phyloP scores from a whole-genome alignment of 1,284 basidiomycete species.

The Leccinum insolens region DNA sequence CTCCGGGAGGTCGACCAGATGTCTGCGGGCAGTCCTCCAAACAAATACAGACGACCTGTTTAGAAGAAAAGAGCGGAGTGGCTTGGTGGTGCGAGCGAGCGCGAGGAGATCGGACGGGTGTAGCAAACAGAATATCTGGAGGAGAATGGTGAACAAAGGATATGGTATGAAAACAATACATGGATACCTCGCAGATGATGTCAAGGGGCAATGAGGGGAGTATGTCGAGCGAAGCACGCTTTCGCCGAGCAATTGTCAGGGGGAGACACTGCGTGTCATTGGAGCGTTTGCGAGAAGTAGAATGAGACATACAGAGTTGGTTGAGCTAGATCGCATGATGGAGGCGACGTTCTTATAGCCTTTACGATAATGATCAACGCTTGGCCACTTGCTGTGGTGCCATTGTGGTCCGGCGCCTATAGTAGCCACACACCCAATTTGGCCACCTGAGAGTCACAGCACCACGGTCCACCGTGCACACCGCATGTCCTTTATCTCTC shows the following conservation, averaged over 20 bases:
- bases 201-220: conserved; percentile 31
- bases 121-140: conserved; percentile 33
- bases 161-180: not conserved
- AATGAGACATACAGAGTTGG: conserved; percentile 15
- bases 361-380: not conserved
- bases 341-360: conserved; percentile 9
- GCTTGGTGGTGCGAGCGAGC: conserved; percentile 33
- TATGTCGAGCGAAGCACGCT: conserved; percentile 25
- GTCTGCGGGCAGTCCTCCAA: conserved; percentile 33
- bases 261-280: not conserved
- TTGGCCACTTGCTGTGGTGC: conserved; percentile 1
- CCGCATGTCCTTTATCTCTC: conserved; percentile 47
- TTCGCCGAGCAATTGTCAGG: conserved; percentile 8
- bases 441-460: not conserved
- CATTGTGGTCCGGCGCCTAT: not conserved
- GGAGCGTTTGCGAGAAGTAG: not conserved
- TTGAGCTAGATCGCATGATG: not conserved
- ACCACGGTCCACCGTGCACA: not conserved
- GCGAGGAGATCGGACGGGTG: conserved; percentile 34
- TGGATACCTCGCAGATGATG: conserved; percentile 27
- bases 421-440: not conserved
- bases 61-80: conserved; percentile 33
- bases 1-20: conserved; percentile 33
- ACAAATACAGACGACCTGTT: conserved; percentile 23
- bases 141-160: not conserved